phyloP scores from a whole-genome alignment of 1,139 yeast species.

The Ogataea hybrid region DNA sequence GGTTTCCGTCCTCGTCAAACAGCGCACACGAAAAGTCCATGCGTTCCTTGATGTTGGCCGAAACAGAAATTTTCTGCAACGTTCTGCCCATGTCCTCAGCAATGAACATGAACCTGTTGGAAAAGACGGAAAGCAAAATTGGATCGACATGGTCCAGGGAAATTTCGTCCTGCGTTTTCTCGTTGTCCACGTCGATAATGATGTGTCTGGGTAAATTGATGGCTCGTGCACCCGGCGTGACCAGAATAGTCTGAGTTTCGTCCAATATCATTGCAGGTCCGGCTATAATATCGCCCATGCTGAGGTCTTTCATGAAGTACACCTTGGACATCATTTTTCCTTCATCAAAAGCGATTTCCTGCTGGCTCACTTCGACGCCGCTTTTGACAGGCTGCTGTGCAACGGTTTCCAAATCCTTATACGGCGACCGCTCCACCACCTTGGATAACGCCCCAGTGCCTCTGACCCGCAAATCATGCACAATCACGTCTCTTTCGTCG shows the following conservation, averaged over 20 bases:
- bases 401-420: conserved; percentile 29
- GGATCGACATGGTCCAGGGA: conserved; percentile 37
- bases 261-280: conserved; percentile 86
- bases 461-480: conserved; percentile 76
- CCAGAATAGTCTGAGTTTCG: conserved; percentile 75
- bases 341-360: conserved; percentile 24
- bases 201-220: conserved; percentile 48
- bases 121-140: conserved; percentile 70
- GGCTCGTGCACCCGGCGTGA: conserved; percentile 48
- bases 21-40: conserved; percentile 84
- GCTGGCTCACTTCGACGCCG: conserved; percentile 16
- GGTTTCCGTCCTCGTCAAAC: conserved; percentile 69
- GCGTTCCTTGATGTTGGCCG: conserved; percentile 81
- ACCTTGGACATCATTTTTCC: conserved; percentile 35
- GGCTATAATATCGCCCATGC: conserved; percentile 46
- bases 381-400: conserved; percentile 8
- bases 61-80: conserved; percentile 72
- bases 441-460: conserved; percentile 41
- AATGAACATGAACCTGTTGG: conserved; percentile 81
- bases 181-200: conserved; percentile 39
- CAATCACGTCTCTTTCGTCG: conserved; percentile 53
- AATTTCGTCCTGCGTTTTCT: conserved; percentile 6
- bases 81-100: conserved; percentile 91
- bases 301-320: conserved; percentile 28
- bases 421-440: conserved; percentile 9